Base-by-base conservation (phyloP, 352 stramenopile genomes). In the Pythium brachiatum region DNA sequence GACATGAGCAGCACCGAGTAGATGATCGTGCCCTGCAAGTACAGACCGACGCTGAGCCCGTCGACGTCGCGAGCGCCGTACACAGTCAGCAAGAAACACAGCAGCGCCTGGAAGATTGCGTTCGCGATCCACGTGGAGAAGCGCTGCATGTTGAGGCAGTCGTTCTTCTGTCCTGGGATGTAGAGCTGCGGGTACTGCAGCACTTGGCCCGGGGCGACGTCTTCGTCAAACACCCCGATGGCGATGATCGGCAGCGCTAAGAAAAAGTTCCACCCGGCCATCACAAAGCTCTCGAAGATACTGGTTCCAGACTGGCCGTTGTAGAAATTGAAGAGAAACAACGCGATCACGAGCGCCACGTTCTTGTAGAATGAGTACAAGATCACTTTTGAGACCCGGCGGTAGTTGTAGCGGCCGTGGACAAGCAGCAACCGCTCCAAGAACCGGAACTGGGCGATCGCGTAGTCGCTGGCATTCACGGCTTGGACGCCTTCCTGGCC, bases 381-480 rank as follows among this genome's bases (percentile, higher is more conserved):
- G 63, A 99, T 94, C 50, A 98, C 79, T 51, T 95, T 97, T 53
- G 81, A 92, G 53, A 98, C 89, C 25, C 97, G 90, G n/a, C 90
- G 83, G 70, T 99, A 99, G 74, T 99, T 98, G 79, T 89, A 99
- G 44, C 97, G 86, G 7, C 97, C 97, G 68, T 99, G 97, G 53
- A 98, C 92, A 3, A 99, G 78, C 38, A 99, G 73, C 13, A 99
- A 76, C n/a, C 87, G 66, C 64, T 97, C 78, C 1, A 99, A 75
- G 64, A 97, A 98, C 15, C 95, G 80, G 68, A 98, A 98, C 59
- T 97, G 86, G 1, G 84, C 90, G 68, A 98, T 96, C 9, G 91
- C 89, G 53, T 97, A 98, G 78, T 98, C 93, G 27, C 83, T 92
- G 16, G 91, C 83, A 57, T 97, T 97, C 21, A 97, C 92, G 11